phyloP scores from a whole-genome alignment of 2,329 filamentous ascomycete genomes.

The Cladobotryum mycophilum region DNA sequence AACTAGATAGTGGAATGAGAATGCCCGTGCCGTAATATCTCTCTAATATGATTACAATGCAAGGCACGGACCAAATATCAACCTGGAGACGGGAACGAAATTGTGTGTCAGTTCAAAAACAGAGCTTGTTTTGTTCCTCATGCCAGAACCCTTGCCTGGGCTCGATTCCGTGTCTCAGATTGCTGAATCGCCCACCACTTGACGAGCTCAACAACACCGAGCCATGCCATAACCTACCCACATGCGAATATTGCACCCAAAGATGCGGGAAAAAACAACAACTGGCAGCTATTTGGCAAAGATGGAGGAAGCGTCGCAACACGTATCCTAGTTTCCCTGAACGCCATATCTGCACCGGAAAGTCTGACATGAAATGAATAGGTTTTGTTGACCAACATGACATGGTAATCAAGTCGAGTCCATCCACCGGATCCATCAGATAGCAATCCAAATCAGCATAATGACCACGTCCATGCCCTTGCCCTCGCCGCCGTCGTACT shows the following conservation, averaged over 20 bases:
- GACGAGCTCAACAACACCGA: neutral
- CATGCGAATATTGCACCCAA: conserved; percentile 3
- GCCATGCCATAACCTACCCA: neutral
- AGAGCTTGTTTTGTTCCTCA: conserved; percentile 1
- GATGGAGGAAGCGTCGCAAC: neutral
- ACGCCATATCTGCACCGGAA: conserved; percentile 7
- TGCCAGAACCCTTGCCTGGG: conserved; percentile 4
- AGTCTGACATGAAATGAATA: neutral
- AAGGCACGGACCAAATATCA: too few relatives aligned
- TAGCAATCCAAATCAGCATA: conserved; percentile 72
- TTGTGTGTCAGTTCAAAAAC: neutral
- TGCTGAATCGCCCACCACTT: too few relatives aligned
- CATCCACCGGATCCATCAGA: conserved; percentile 33
- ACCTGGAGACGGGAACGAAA: too few relatives aligned
- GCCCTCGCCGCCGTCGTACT: conserved; percentile 64
- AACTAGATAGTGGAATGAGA: too few relatives aligned
- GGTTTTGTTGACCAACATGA: neutral
- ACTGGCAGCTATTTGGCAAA: neutral
- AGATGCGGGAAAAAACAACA: neutral
- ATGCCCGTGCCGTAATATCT: too few relatives aligned
- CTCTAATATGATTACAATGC: too few relatives aligned
- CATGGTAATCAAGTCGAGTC: neutral
- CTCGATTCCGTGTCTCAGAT: conserved; percentile 5
- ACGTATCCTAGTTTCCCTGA: conserved; percentile 6
- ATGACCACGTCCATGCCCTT: conserved; percentile 66